phyloP scores from a whole-genome alignment of 768 basidiomycete genomes.

The Kondoa subrosea region DNA sequence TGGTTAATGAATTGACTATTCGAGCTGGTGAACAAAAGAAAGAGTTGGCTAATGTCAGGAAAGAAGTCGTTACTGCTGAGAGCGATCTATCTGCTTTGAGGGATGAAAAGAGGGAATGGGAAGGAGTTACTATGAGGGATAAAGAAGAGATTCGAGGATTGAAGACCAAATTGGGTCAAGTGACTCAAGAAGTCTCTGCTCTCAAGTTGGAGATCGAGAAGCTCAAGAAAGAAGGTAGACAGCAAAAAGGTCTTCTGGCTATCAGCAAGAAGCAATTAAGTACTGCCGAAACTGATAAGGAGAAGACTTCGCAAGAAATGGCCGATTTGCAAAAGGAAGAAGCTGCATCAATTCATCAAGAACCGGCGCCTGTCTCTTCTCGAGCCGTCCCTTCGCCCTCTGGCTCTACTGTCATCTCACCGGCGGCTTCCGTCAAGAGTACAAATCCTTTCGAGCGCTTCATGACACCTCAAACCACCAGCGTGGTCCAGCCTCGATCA shows the following conservation, averaged over 20 bases:
- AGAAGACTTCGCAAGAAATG: conserved; percentile 49
- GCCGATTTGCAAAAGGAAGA: conserved; percentile 39
- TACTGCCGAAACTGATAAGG: conserved; percentile 60
- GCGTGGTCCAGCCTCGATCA: not conserved
- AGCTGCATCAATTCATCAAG: not conserved
- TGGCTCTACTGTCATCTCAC: conserved; percentile 10
- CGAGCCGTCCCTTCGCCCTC: conserved; percentile 10
- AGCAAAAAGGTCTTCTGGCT: conserved; percentile 85
- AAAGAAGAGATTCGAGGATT: conserved; percentile 84
- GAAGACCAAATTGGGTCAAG: conserved; percentile 66
- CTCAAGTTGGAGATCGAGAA: conserved; percentile 67
- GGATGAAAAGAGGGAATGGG: conserved; percentile 80
- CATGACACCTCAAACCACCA: not conserved
- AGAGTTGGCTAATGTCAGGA: conserved; percentile 45
- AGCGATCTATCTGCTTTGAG: conserved; percentile 76
- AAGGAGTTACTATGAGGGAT: conserved; percentile 67
- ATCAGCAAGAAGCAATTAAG: conserved; percentile 87
- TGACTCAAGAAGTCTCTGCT: conserved; percentile 51
- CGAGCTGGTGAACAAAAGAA: conserved; percentile 50
- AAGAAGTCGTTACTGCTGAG: conserved; percentile 73
- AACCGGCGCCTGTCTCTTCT: conserved; percentile 13
- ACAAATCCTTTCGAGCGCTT: conserved; percentile 26
- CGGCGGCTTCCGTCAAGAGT: conserved; percentile 11
- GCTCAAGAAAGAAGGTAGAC: conserved; percentile 78
- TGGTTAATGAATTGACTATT: conserved; percentile 36